phyloP scores from a whole-genome alignment of 306 rosid species.

The Heteromeles arbutifolia region DNA sequence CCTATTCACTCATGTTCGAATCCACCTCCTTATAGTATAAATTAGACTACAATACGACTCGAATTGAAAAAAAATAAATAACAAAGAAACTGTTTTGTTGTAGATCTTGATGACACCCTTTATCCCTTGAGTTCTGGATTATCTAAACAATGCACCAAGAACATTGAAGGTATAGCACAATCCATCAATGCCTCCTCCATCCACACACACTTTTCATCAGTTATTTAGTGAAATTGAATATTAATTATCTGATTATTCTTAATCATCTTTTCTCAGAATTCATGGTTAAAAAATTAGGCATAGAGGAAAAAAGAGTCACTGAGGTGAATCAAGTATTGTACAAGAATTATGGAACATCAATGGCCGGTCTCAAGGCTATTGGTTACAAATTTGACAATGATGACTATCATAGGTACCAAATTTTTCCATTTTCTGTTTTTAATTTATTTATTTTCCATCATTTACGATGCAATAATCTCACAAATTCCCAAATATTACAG shows the following conservation, averaged over 20 bases:
- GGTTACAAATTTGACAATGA: slow-evolving; percentile 18
- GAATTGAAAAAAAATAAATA: neutral
- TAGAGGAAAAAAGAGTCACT: neutral
- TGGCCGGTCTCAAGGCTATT: slow-evolving; percentile 16
- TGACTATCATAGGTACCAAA: slow-evolving; percentile 10
- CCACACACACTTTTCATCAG: neutral
- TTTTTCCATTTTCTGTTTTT: neutral
- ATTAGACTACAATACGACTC: neutral
- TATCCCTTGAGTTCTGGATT: slow-evolving; percentile 7
- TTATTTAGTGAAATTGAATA: neutral
- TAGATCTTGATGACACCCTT: slow-evolving; percentile 17
- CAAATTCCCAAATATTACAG: neutral
- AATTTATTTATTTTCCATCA: neutral
- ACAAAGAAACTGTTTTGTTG: neutral
- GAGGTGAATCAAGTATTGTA: neutral
- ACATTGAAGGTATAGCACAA: neutral
- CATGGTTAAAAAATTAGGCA: slow-evolving; percentile 14
- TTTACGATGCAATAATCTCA: neutral
- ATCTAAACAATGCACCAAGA: slow-evolving; percentile 8
- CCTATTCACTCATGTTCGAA: too few relatives aligned
- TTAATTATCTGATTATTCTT: neutral
- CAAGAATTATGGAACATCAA: slow-evolving; percentile 18
- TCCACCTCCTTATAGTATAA: neutral
- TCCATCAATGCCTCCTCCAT: neutral
- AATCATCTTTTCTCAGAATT: neutral